Evolutionary conservation across 495 filamentous ascomycete species (phyloP).

Genomic region (Neurospora sublineolata): DNA sequence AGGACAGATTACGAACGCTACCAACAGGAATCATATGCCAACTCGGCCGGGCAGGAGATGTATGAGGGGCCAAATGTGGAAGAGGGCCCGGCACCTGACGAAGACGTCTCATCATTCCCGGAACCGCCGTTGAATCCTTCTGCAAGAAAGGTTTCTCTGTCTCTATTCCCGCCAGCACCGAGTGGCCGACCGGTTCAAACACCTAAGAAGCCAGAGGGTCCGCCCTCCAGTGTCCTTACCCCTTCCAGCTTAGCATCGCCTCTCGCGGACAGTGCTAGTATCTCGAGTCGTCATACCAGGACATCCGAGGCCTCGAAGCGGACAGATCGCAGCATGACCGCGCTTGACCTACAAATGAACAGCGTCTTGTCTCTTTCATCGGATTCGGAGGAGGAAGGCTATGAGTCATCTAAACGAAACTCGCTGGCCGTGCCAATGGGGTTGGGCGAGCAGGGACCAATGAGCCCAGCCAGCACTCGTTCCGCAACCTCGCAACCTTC

Average conservation of each 20-base stretch:
- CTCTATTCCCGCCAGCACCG: constrained; percentile 8
- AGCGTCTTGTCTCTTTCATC: constrained; percentile 38
- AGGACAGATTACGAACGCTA: constrained; percentile 38
- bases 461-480: constrained; percentile 19
- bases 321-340: constrained; percentile 28
- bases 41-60: constrained; percentile 24
- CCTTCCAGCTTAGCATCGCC: constrained; percentile 17
- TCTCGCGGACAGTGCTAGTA: constrained; percentile 29
- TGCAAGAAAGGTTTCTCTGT: constrained; percentile 5
- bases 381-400: constrained; percentile 35
- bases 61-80: background rate
- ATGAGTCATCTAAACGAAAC: constrained; percentile 16
- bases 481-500: constrained; percentile 16
- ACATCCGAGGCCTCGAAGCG: constrained; percentile 39
- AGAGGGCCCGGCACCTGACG: constrained; percentile 1
- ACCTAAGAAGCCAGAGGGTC: constrained; percentile 11
- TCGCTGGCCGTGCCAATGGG: constrained; percentile 13
- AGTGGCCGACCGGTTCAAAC: constrained; percentile 1
- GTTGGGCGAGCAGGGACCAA: constrained; percentile 15
- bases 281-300: constrained; percentile 39
- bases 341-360: constrained; percentile 34
- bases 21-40: constrained; percentile 36
- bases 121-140: constrained; percentile 2
- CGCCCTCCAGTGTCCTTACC: background rate
- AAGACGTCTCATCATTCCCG: constrained; percentile 5